These are phyloP conservation scores for Flaveria sonorensis DNA, from an alignment of 129 eudicot species.

Conservation along the genomic window DNA sequence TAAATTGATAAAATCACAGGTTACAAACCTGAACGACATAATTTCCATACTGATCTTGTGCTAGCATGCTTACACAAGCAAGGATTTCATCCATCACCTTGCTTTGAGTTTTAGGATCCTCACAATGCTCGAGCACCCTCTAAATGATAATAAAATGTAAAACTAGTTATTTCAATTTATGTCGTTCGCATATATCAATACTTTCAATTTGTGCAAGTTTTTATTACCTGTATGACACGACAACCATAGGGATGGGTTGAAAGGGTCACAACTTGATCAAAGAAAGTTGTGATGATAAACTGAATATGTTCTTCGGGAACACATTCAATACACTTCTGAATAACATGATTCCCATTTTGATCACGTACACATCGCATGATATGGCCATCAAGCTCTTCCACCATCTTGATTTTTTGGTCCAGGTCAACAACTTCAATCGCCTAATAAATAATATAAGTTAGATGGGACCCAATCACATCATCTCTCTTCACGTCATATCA, in stretches of 20 bases:
- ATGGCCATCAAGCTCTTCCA: slow-evolving; percentile 83
- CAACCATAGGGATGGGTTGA: slow-evolving; percentile 96
- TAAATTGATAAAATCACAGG: neutral
- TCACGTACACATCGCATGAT: slow-evolving; percentile 95
- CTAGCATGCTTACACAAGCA: slow-evolving; percentile 70
- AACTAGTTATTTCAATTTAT: neutral
- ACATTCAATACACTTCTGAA: slow-evolving; percentile 91
- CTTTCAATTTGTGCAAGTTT: neutral
- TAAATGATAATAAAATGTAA: slow-evolving; percentile 18
- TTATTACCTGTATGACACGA: slow-evolving; percentile 78
- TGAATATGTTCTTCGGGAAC: slow-evolving; percentile 92
- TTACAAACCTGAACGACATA: slow-evolving; percentile 74
- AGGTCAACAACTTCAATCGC: slow-evolving; percentile 95
- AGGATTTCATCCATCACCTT: slow-evolving; percentile 84
- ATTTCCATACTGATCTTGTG: slow-evolving; percentile 82
- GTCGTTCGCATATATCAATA: neutral
- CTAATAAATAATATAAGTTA: slow-evolving; percentile 30
- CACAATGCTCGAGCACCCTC: slow-evolving; percentile 77
- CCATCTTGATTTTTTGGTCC: slow-evolving; percentile 93
- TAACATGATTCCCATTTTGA: slow-evolving; percentile 91
- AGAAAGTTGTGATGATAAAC: slow-evolving; percentile 73
- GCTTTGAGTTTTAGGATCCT: slow-evolving; percentile 55
- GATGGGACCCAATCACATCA: neutral
- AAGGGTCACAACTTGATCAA: slow-evolving; percentile 82
- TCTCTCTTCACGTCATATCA: neutral